These are phyloP conservation scores for Monilinia laxa DNA, from an alignment of 2,329 filamentous ascomycete species.

Conservation along the genomic window DNA sequence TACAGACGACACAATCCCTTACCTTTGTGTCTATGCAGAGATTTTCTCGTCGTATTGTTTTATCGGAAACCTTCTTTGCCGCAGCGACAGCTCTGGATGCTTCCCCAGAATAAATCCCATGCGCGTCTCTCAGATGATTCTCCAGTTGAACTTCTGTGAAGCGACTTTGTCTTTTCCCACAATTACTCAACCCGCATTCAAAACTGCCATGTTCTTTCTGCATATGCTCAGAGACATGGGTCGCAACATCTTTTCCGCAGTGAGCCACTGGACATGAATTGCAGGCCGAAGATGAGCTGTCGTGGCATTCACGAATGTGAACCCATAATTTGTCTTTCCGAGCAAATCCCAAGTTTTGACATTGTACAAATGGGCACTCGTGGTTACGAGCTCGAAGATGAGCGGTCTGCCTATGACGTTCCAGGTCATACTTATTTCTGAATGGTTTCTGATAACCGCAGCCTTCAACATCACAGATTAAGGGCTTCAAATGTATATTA, in stretches of 20 bases:
- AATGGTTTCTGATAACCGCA: constrained; percentile 21
- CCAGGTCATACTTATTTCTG: constrained; percentile 19
- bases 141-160: background rate
- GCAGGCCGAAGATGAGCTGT: background rate
- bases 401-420: constrained; percentile 5
- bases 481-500: constrained; percentile 13
- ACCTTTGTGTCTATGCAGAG: background rate
- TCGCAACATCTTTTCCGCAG: background rate
- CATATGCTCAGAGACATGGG: constrained; percentile 12
- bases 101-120: background rate
- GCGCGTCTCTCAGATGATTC: background rate
- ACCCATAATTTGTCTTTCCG: constrained; percentile 16
- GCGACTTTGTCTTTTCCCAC: background rate
- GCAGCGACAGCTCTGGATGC: background rate
- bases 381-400: constrained; percentile 3
- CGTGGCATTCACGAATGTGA: background rate
- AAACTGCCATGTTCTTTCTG: constrained; percentile 12
- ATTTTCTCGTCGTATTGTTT: background rate
- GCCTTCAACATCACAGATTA: background rate
- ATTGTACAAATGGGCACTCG: constrained; percentile 7
- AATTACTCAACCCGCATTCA: constrained; percentile 11
- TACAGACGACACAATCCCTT: background rate
- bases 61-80: background rate
- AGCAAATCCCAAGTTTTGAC: background rate
- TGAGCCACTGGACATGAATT: background rate